These are phyloP conservation scores for Aegilops bicornis DNA, from an alignment of 176 grass and related monocot genomes.

Conservation along the genomic window DNA sequence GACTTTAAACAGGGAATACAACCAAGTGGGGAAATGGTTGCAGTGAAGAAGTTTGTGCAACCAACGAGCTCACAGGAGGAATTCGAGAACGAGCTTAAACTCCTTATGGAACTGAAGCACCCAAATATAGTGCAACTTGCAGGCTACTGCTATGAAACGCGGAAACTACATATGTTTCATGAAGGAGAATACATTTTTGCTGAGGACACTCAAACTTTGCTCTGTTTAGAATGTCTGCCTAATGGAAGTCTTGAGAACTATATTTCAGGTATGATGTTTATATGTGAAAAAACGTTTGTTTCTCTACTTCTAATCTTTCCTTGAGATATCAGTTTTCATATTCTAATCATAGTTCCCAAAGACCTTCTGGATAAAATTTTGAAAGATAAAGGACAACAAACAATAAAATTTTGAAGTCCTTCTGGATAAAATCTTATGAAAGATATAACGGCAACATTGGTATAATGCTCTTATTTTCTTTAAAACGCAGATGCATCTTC, in stretches of 20 bases:
- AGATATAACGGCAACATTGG: too few relatives aligned
- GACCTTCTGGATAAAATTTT: too few relatives aligned
- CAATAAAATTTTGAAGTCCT: too few relatives aligned
- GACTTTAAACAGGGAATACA: neutral
- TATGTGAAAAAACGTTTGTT: neutral
- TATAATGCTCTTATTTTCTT: neutral
- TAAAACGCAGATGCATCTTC: neutral
- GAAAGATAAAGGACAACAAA: too few relatives aligned
- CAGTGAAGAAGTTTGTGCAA: neutral
- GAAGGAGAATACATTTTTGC: neutral
- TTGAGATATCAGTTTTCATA: neutral
- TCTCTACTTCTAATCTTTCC: neutral
- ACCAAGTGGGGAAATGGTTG: neutral
- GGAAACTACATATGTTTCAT: rapidly evolving
- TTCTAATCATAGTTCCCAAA: neutral
- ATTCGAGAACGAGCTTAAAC: neutral
- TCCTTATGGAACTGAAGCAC: neutral
- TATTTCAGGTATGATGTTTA: neutral
- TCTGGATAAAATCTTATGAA: too few relatives aligned
- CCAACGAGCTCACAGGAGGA: neutral
- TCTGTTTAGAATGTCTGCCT: neutral
- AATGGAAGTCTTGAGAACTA: neutral
- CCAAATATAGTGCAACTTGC: neutral
- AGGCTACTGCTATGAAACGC: neutral
- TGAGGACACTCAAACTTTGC: neutral